These are phyloP conservation scores for Alternaria brassicicola DNA, from an alignment of 2,329 filamentous ascomycete species.

Conservation along the genomic window DNA sequence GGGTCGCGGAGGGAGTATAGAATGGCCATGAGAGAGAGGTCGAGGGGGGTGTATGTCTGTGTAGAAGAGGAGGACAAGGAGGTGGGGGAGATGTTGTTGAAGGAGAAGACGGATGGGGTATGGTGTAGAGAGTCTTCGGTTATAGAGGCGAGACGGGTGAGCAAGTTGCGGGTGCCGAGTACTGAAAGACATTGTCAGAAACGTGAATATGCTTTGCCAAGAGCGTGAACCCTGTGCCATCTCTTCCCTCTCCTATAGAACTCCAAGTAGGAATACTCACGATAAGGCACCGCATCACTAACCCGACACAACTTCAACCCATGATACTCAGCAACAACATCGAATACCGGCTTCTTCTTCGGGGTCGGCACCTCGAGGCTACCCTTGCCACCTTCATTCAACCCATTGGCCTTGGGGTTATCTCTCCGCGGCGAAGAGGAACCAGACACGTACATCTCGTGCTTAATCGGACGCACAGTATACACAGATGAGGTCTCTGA, in stretches of 20 bases:
- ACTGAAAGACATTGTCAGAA: background rate
- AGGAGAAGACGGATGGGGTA: too few species aligned
- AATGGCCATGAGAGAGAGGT: slow-evolving; percentile 8
- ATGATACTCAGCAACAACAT: slow-evolving; percentile 1
- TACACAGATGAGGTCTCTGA: background rate
- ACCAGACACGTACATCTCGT: background rate
- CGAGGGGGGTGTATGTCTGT: background rate
- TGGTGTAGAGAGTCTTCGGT: background rate
- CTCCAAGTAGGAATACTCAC: background rate
- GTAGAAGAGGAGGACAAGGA: too few species aligned
- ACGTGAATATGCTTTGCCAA: background rate
- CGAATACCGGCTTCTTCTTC: background rate
- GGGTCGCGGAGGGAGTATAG: background rate
- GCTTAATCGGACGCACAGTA: background rate
- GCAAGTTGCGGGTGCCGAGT: slow-evolving; percentile 3
- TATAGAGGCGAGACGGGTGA: slow-evolving; percentile 2
- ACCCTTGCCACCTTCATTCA: background rate
- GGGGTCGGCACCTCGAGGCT: background rate
- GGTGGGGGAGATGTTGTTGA: too few species aligned
- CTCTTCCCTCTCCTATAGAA: too few species aligned
- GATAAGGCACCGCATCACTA: slow-evolving; percentile 8
- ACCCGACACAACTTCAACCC: slow-evolving; percentile 6
- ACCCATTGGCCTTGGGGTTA: background rate
- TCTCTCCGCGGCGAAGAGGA: background rate
- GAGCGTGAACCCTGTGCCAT: too few species aligned